These are phyloP conservation scores for Starmerella vitae DNA, from an alignment of 805 yeast species.

Conservation along the genomic window DNA sequence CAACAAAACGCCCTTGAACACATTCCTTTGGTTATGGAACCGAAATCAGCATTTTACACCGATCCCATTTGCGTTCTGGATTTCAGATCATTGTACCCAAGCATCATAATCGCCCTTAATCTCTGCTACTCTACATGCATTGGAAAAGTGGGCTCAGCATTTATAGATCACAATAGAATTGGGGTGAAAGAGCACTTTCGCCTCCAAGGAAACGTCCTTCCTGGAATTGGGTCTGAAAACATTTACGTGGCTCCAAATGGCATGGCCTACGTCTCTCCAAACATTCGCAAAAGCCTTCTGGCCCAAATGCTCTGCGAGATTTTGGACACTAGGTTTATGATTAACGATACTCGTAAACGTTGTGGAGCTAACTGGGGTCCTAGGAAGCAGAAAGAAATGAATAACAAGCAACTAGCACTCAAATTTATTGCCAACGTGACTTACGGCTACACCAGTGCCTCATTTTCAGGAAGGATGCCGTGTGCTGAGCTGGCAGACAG, in stretches of 20 bases:
- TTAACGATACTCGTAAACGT: slow-evolving; percentile 45
- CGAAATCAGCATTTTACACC: slow-evolving; percentile 67
- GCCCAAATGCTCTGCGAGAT: slow-evolving; percentile 79
- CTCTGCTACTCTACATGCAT: slow-evolving; percentile 41
- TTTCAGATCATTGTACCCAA: slow-evolving; percentile 88
- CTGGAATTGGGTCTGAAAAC: slow-evolving; percentile 30
- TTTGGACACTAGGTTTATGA: slow-evolving; percentile 62
- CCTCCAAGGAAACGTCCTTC: slow-evolving; percentile 38
- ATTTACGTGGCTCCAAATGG: slow-evolving; percentile 79
- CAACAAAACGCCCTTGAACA: slow-evolving; percentile 76
- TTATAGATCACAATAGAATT: slow-evolving; percentile 26
- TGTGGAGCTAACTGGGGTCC: slow-evolving; percentile 20
- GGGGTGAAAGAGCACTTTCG: slow-evolving; percentile 25
- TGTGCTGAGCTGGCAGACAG: slow-evolving; percentile 91
- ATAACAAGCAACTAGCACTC: slow-evolving; percentile 72
- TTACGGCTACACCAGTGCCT: slow-evolving; percentile 89
- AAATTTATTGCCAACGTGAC: slow-evolving; percentile 90
- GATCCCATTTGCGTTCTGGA: slow-evolving; percentile 84
- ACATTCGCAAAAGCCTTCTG: slow-evolving; percentile 54
- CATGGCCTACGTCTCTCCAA: slow-evolving; percentile 52
- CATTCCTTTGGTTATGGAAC: slow-evolving; percentile 87
- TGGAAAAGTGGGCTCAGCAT: slow-evolving; percentile 26
- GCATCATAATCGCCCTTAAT: slow-evolving; percentile 81
- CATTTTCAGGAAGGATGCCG: slow-evolving; percentile 95
- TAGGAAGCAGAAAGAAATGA: slow-evolving; percentile 37